Evolutionary conservation across 2,329 filamentous ascomycete genomes (phyloP).

Genomic region (Apiospora phragmitis): DNA sequence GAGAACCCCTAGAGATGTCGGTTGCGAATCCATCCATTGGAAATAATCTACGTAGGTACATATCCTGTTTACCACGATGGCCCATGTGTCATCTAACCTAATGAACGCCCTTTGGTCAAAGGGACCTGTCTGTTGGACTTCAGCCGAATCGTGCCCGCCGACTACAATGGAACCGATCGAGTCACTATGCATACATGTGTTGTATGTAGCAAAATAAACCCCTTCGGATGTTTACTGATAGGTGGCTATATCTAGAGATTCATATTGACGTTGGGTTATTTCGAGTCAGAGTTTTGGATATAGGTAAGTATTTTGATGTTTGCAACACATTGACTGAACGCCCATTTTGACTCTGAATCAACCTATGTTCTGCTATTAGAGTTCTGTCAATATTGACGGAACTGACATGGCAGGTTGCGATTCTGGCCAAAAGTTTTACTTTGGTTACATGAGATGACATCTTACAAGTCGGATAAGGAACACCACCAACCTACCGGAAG

Average conservation of each 20-base stretch:
- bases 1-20: neutral
- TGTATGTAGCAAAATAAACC: neutral
- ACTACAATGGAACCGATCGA: neutral
- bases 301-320: neutral
- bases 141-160: neutral
- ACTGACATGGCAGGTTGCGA: neutral
- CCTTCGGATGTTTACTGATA: neutral
- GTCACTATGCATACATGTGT: neutral
- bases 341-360: neutral
- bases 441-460: constrained; percentile 5
- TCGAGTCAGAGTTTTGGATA: neutral
- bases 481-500: constrained; percentile 1
- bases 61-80: neutral
- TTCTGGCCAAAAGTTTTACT: neutral
- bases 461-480: constrained; percentile 7
- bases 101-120: neutral
- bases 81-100: neutral
- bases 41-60: too few relatives aligned
- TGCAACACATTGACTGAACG: neutral
- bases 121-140: neutral
- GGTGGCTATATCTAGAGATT: neutral
- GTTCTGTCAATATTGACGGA: neutral
- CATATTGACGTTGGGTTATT: neutral
- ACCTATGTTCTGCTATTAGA: neutral
- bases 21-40: neutral